These are phyloP conservation scores for Colletotrichum sp. DNA, from an alignment of 2,329 filamentous ascomycete genomes.

Conservation along the genomic window DNA sequence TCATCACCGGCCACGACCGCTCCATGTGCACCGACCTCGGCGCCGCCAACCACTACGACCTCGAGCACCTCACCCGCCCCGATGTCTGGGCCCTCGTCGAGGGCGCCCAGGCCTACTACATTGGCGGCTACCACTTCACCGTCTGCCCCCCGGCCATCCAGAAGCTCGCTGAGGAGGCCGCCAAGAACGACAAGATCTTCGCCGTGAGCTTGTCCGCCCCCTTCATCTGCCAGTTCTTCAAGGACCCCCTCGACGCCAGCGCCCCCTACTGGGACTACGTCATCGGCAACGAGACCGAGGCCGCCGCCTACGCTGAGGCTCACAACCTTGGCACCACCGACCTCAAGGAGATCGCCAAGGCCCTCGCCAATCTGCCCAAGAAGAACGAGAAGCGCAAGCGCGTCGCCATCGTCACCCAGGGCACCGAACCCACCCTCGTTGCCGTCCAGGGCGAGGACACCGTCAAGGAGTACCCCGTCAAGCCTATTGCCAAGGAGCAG, in stretches of 20 bases:
- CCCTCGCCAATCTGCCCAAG: conserved; percentile 89
- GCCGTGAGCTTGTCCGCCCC: conserved; percentile 91
- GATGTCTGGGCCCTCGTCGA: conserved; percentile 93
- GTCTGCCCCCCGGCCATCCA: conserved; percentile 91
- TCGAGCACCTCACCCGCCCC: conserved; percentile 89
- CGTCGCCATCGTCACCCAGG: conserved; percentile 92
- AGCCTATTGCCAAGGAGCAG: conserved; percentile 73
- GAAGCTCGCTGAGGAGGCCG: conserved; percentile 90
- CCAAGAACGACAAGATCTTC: conserved; percentile 87
- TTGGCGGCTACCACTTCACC: conserved; percentile 97
- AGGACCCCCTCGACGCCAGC: conserved; percentile 86
- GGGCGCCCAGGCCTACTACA: conserved; percentile 86
- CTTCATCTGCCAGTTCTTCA: conserved; percentile 98
- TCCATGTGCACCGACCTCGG: conserved; percentile 94
- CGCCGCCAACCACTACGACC: conserved; percentile 95
- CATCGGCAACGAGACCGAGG: conserved; percentile 97
- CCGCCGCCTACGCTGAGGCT: conserved; percentile 82
- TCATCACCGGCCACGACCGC: conserved; percentile 97
- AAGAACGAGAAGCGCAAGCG: conserved; percentile 84
- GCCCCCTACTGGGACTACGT: conserved; percentile 94
- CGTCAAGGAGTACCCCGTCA: conserved; percentile 80
- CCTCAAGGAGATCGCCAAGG: conserved; percentile 82
- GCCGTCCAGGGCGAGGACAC: conserved; percentile 74
- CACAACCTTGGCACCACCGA: conserved; percentile 78
- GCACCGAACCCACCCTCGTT: conserved; percentile 87